phyloP scores from a whole-genome alignment of 2,329 filamentous ascomycete genomes.

The Pyrenochaeta sp. region DNA sequence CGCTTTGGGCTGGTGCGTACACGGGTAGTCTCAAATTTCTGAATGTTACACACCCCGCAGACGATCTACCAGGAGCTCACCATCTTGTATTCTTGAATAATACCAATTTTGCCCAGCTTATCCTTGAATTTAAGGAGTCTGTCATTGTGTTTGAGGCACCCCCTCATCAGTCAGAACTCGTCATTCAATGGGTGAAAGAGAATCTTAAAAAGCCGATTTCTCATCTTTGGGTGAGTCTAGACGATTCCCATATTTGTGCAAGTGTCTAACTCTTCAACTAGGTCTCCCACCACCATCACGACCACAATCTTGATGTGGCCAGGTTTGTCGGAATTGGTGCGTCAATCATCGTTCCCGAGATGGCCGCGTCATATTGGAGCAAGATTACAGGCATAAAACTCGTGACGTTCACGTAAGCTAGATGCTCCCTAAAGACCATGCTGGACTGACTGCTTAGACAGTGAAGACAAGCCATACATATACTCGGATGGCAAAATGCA shows the following conservation, averaged over 20 bases:
- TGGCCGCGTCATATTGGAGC: neutral
- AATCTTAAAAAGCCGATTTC: constrained; percentile 1
- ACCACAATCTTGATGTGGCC: neutral
- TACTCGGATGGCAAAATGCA: too few species aligned
- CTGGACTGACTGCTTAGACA: too few species aligned
- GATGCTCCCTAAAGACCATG: too few species aligned
- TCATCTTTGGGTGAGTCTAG: constrained; percentile 6
- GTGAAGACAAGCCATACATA: too few species aligned
- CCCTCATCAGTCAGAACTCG: neutral
- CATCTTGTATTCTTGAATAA: neutral
- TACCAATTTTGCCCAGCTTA: neutral
- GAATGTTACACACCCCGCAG: too few species aligned
- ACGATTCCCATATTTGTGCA: too few species aligned
- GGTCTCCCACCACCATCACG: constrained; percentile 4
- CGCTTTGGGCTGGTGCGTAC: neutral
- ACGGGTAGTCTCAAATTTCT: too few species aligned
- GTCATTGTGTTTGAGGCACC: constrained; percentile 4
- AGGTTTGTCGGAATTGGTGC: neutral
- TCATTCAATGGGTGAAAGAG: constrained; percentile 1
- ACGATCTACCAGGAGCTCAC: constrained; percentile 2
- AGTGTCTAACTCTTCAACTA: neutral
- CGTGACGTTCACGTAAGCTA: neutral
- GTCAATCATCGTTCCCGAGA: neutral
- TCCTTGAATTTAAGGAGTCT: constrained; percentile 1
- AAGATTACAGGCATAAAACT: neutral